A percentile compares a stretch with the other conserved stretches of the same genome.
Conservation (phyloP, 108 stramenopile genomes). For the Nannochloropsis gaditana region DNA sequence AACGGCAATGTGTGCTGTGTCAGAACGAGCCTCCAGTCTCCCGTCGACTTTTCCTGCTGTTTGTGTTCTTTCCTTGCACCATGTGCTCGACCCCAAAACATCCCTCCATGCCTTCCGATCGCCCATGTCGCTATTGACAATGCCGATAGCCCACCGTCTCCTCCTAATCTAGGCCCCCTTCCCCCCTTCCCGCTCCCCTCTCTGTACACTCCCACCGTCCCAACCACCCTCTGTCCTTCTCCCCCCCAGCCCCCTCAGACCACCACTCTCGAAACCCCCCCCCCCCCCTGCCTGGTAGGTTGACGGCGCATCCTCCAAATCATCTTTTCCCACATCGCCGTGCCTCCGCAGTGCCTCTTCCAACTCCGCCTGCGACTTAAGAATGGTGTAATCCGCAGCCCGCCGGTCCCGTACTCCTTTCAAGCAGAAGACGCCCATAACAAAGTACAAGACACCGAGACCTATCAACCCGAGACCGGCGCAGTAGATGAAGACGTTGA, state of each 20-base stretch:
- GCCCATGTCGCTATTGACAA: too few relatives aligned
- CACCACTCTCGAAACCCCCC: background rate
- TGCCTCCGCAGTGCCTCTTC: constrained; percentile 7
- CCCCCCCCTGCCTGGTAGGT: background rate
- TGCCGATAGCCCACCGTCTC: too few relatives aligned
- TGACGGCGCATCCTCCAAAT: background rate
- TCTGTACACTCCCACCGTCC: background rate
- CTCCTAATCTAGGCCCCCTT: background rate
- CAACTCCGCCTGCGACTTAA: background rate
- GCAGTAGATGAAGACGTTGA: background rate
- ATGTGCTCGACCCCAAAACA: too few relatives aligned
- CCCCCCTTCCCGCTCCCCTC: background rate
- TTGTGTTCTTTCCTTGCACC: too few relatives aligned
- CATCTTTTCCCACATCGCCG: background rate
- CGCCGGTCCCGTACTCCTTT: constrained; percentile 3
- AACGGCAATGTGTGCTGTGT: too few relatives aligned
- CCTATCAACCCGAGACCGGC: background rate
- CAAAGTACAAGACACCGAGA: background rate
- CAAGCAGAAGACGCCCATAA: constrained; percentile 17
- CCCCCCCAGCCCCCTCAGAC: background rate
- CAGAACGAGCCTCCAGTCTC: too few relatives aligned
- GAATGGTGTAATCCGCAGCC: background rate
- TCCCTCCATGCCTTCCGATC: too few relatives aligned
- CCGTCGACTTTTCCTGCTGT: too few relatives aligned
- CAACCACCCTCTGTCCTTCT: background rate